Conservation (phyloP, 164 flowering plant species). For the Magnolia kwangsiensis region DNA sequence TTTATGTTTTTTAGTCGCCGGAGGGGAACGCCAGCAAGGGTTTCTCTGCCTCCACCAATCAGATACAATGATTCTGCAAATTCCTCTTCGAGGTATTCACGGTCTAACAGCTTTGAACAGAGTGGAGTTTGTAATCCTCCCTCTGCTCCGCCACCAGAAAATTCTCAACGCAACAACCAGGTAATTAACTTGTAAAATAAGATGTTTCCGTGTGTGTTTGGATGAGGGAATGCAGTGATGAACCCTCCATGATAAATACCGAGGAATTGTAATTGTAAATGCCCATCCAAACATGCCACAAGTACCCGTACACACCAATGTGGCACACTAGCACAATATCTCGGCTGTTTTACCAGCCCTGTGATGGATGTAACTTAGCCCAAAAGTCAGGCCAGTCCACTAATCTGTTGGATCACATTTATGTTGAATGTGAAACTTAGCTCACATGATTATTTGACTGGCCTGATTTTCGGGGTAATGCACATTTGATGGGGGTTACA, state of each 20-base stretch:
- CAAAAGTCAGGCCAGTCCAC: not conserved
- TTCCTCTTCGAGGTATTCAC: slow-evolving; percentile 6
- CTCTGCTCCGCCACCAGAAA: slow-evolving; percentile 18
- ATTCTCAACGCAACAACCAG: slow-evolving; percentile 11
- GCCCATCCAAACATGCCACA: not conserved
- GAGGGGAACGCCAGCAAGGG: slow-evolving; percentile 24
- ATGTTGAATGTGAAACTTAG: not conserved
- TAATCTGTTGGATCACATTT: not conserved
- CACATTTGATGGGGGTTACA: not conserved
- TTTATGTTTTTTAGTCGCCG: slow-evolving; percentile 19
- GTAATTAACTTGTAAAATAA: not conserved
- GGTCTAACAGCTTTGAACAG: slow-evolving; percentile 18
- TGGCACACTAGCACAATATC: not conserved
- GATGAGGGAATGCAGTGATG: not conserved
- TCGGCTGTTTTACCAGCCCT: no score
- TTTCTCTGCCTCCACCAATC: slow-evolving; percentile 34
- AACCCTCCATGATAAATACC: not conserved
- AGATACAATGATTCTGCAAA: not conserved
- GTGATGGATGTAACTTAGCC: not conserved
- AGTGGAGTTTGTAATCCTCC: slow-evolving; percentile 9
- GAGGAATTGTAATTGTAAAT: slow-evolving; percentile 3
- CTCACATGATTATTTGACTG: not conserved
- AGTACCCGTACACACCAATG: no score
- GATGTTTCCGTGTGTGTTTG: not conserved
- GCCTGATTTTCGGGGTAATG: no score